A percentile compares a stretch with the other conserved stretches of the same genome.
Conservation (phyloP, 805 yeast species). For the Pichia phayaonensis region DNA sequence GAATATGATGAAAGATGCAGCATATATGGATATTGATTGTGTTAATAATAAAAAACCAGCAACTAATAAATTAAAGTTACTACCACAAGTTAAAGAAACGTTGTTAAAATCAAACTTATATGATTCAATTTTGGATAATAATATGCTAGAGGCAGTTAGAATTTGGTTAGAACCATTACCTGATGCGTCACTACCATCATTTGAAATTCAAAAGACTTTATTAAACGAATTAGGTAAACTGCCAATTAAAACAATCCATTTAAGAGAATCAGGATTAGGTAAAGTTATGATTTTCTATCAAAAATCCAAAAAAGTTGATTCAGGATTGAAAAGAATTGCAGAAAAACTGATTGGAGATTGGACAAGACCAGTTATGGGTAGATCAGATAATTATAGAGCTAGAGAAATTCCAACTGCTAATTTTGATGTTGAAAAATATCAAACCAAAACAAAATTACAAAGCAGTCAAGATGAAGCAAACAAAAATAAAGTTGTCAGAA, state of each 20-base stretch:
- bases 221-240: constrained; percentile 65
- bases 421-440: constrained; percentile 54
- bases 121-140: constrained; percentile 89
- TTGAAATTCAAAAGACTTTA: constrained; percentile 85
- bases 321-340: constrained; percentile 76
- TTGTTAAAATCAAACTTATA: constrained; percentile 78
- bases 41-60: constrained; percentile 61
- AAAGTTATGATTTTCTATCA: constrained; percentile 91
- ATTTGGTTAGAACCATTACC: constrained; percentile 98
- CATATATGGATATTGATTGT: constrained; percentile 58
- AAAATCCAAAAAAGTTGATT: constrained; percentile 82
- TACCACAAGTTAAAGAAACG: constrained; percentile 70
- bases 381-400: constrained; percentile 90
- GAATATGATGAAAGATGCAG: constrained; percentile 84
- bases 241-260: constrained; percentile 92
- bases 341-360: constrained; percentile 91
- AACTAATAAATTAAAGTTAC: constrained; percentile 65
- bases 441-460: constrained; percentile 31
- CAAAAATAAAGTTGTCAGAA: constrained; percentile 26
- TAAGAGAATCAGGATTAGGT: constrained; percentile 91
- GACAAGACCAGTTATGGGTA: constrained; percentile 97
- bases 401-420: constrained; percentile 61
- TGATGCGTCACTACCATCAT: constrained; percentile 96
- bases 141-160: constrained; percentile 84
- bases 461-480: constrained; percentile 25